phyloP scores from a whole-genome alignment of 2,329 filamentous ascomycete species.

The Tricladium varicosporioides region DNA sequence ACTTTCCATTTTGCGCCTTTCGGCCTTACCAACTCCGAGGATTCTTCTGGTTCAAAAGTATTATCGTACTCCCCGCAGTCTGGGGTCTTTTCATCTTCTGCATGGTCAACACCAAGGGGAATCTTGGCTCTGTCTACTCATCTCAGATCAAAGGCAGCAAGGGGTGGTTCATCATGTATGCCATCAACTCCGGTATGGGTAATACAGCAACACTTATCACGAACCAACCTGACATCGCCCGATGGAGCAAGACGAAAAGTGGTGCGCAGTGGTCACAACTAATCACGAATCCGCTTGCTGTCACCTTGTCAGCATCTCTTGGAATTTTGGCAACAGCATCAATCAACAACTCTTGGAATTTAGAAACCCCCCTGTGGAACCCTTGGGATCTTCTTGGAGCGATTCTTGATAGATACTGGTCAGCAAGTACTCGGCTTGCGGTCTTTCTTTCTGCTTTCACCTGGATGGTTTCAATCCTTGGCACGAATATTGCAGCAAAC shows the following conservation, averaged over 20 bases:
- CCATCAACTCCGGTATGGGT: conserved; percentile 40
- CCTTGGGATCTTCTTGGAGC: conserved; percentile 49
- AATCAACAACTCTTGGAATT: conserved; percentile 42
- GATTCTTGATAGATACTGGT: conserved; percentile 30
- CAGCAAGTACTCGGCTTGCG: conserved; percentile 38
- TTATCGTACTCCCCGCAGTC: conserved; percentile 38
- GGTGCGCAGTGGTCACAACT: conserved; percentile 43
- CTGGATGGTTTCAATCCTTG: conserved; percentile 53
- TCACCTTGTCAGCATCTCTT: conserved; percentile 41
- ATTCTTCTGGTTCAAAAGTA: conserved; percentile 45
- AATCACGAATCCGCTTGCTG: conserved; percentile 40
- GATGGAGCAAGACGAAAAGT: conserved; percentile 39
- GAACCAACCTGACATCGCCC: conserved; percentile 44
- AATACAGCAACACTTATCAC: conserved; percentile 40
- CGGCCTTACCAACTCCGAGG: conserved; percentile 43
- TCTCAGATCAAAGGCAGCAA: conserved; percentile 15
- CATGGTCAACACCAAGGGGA: conserved; percentile 39
- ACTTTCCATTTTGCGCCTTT: conserved; percentile 46
- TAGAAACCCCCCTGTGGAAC: conserved; percentile 34
- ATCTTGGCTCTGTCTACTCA: conserved; percentile 30
- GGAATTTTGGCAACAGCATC: conserved; percentile 45
- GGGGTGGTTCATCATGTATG: conserved; percentile 40
- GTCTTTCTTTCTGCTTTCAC: conserved; percentile 49
- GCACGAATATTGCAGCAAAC: conserved; percentile 57
- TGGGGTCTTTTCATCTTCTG: conserved; percentile 41